Evolutionary conservation across 768 basidiomycete genomes (phyloP).

Genomic region (Naematelia aurantialba): DNA sequence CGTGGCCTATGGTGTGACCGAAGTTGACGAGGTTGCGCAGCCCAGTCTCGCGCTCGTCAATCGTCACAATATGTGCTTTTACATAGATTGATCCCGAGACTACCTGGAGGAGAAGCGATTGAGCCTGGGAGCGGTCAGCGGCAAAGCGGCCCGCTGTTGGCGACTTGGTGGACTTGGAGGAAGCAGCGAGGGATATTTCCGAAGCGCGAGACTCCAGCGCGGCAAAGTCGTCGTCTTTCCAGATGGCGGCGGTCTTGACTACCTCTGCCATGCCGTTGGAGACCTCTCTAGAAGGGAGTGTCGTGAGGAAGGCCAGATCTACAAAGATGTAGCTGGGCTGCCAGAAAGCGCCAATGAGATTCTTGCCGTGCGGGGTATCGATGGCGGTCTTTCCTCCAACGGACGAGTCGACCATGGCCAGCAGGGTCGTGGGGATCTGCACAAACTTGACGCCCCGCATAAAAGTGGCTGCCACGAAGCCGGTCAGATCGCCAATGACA

Average conservation of each 20-base stretch:
- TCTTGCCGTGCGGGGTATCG: slow-evolving; percentile 96
- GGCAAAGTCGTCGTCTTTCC: slow-evolving; percentile 85
- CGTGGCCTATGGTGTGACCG: slow-evolving; percentile 97
- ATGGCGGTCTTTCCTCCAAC: slow-evolving; percentile 99
- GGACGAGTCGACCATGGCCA: slow-evolving; percentile 98
- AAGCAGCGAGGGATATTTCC: slow-evolving; percentile 79
- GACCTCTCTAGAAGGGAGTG: slow-evolving; percentile 84
- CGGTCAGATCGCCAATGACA: slow-evolving; percentile 93
- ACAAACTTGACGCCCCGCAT: slow-evolving; percentile 96
- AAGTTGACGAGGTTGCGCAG: slow-evolving; percentile 98
- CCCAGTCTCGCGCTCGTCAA: slow-evolving; percentile 94
- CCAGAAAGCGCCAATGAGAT: slow-evolving; percentile 97
- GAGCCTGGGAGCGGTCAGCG: slow-evolving; percentile 62
- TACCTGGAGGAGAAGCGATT: slow-evolving; percentile 79
- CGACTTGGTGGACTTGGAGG: slow-evolving; percentile 59
- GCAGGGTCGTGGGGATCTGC: slow-evolving; percentile 91
- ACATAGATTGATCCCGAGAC: slow-evolving; percentile 91
- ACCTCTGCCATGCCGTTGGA: slow-evolving; percentile 99
- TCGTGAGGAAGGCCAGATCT: slow-evolving; percentile 91
- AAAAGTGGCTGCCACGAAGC: slow-evolving; percentile 95
- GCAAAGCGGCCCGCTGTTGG: slow-evolving; percentile 54
- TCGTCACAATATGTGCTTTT: slow-evolving; percentile 93
- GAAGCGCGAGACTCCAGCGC: slow-evolving; percentile 78
- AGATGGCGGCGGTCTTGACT: slow-evolving; percentile 99
- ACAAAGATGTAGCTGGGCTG: slow-evolving; percentile 97